Base-by-base conservation (phyloP, 2,329 filamentous ascomycete species). In the Hypoxylon sp. region DNA sequence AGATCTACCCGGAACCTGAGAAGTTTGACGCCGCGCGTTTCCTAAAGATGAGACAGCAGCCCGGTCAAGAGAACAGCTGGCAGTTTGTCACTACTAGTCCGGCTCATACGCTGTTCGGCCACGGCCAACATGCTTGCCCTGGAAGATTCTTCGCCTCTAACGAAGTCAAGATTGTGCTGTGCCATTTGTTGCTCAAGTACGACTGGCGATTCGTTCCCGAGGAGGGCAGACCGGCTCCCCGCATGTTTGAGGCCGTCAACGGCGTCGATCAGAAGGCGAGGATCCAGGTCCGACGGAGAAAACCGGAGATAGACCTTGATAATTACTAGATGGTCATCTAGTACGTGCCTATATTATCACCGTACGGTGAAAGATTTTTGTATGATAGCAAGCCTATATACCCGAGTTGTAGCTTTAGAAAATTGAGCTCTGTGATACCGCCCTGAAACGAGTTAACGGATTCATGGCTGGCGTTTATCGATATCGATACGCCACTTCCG, bases 81-180 rank as follows among this genome's bases (percentile, higher is more conserved):
- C 79, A 82, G 67, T 79, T 80, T 54, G 80, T 80, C 11, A 79
- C 79, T 11, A 80, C 79, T 1, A 76, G 63, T 6, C 64, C 77
- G 6, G 73, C 78, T 2, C 74, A 76, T 29, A 69, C 79, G 32
- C 64, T 66, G 13, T 84, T 83, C 64, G 82, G 82, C 5, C 77
- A 83, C 67, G 82, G 82, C 5, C 75, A 77, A 42, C 80, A 83
- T 58, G 81, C 81, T 3, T 79, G 77, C 59, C 76, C 77, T 1
- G 74, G 73, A 3, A 64, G 74, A 15, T 75, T 75, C 66, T 75
- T 82, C 72, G 80, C 79, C 1, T 73, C 73, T 7, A 78, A 79
- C 54, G 76, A 81, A 68, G 74, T 81, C 17, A 81, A 82, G 75
- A 73, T 75, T 29, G 67, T 68, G 47, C 59, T 75, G 32, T 75